Base-by-base conservation (phyloP, 257 asterid species). In the Solanum gandarillasii region DNA sequence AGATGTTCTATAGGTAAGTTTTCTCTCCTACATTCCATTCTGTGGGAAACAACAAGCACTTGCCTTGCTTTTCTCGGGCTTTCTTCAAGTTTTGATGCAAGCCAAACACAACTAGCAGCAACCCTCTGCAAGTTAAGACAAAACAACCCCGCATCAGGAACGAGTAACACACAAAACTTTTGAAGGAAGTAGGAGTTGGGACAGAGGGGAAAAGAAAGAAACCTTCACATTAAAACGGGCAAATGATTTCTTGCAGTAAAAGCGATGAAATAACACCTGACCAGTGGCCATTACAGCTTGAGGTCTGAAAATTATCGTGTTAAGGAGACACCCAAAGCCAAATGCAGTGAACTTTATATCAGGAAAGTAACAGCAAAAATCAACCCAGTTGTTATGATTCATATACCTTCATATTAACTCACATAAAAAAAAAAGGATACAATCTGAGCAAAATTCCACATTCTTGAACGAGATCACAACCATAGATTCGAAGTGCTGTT, bases 241-340 rank as follows among this genome's bases (percentile, higher is more conserved):
- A 93, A 95, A 93, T 78, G 99, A 96, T 79, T 96, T 96, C 93
- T 95, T 97, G 93, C 99, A 95, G 94, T 93, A 95, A 89, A 97
- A 97, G 62, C 99, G 98, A 87, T 97, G 99, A 90, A 97, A 96
- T 79, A 97, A 89, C 84, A 95, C 99, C 88, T 97, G 99, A 34
- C 98, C 98, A 21, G 99, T 97, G 36, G 98, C 99, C 98, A 97
- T 95, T 76, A 96, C 98, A 91, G 99, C 99, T 91, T 97, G 99
- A 79, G 99, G 99, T 92, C 98, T 95, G 94, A 79, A 81, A 79
- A 89, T 32, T 83, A 86, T 83, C 41, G 68, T 87, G 92, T 87
- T 91, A 95, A 95, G 97, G 97, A 92, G 83, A 92, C 46, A 65
- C 46, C 16, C 2, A 88, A 48, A 79, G 9, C 32, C 87, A 58